Percentiles rank a stretch among this genome's conserved stretches.
Conservation (phyloP, 306 rosid species). For the Argentina anserina region DNA sequence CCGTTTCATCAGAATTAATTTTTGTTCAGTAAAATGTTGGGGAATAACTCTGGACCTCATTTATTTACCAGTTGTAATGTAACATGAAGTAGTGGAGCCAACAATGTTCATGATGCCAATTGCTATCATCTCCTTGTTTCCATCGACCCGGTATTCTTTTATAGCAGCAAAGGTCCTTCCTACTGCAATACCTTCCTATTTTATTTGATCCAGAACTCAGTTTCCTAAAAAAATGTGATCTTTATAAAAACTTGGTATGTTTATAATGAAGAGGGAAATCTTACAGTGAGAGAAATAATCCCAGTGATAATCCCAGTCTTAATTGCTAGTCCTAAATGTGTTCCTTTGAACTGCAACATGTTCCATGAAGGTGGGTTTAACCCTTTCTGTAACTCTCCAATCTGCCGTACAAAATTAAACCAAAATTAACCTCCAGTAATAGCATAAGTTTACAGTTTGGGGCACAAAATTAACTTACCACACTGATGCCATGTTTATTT, state of each 20-base stretch:
- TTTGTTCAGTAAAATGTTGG: background rate
- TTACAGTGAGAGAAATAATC: constrained; percentile 88
- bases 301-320: constrained; percentile 88
- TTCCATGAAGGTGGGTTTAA: constrained; percentile 86
- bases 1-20: background rate
- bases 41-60: background rate
- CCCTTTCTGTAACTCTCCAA: constrained; percentile 79
- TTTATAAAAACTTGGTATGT: background rate
- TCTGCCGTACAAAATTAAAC: constrained; percentile 41
- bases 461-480: constrained; percentile 37
- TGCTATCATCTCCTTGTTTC: constrained; percentile 98
- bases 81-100: constrained; percentile 93
- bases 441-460: background rate
- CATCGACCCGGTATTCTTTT: constrained; percentile 79
- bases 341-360: constrained; percentile 57
- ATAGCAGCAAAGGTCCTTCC: constrained; percentile 94
- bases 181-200: constrained; percentile 97
- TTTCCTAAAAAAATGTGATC: background rate
- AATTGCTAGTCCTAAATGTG: constrained; percentile 51
- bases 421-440: constrained; percentile 3
- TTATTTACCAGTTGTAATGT: constrained; percentile 73
- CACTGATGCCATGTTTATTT: constrained; percentile 68
- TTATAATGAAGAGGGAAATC: constrained; percentile 7
- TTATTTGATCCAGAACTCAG: background rate
- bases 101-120: constrained; percentile 90